Evolutionary conservation across 331 rosid genomes (phyloP).

Genomic region (Malus hybrid): DNA sequence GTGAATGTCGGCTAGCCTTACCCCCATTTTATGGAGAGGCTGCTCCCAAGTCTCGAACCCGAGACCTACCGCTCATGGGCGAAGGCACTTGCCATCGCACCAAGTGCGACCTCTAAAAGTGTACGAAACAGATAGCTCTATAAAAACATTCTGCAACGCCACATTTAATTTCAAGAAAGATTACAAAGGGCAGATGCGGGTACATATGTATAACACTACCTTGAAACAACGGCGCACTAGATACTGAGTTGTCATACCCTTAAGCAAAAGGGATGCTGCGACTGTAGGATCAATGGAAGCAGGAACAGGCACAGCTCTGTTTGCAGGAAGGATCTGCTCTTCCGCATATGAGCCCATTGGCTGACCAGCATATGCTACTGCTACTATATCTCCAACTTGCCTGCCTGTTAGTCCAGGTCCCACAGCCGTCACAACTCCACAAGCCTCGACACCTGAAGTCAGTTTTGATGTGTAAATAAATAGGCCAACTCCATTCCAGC

Average conservation of each 20-base stretch:
- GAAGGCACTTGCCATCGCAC: too few species aligned
- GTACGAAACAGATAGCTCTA: neutral
- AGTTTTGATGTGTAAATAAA: neutral
- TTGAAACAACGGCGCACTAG: conserved; percentile 69
- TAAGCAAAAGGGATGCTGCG: conserved; percentile 69
- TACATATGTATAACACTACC: conserved; percentile 30
- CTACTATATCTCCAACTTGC: conserved; percentile 82
- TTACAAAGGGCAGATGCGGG: neutral
- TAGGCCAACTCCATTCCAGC: neutral
- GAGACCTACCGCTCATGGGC: too few species aligned
- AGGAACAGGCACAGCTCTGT: conserved; percentile 72
- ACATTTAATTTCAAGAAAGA: too few species aligned
- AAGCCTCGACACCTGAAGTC: conserved; percentile 78
- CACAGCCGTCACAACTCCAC: conserved; percentile 80
- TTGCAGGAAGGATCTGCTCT: conserved; percentile 89
- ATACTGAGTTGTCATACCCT: conserved; percentile 77
- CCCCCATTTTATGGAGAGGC: too few species aligned
- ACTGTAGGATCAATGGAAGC: conserved; percentile 57
- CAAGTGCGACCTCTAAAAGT: neutral
- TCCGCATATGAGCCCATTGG: conserved; percentile 89
- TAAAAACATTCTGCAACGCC: neutral
- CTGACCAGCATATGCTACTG: conserved; percentile 68
- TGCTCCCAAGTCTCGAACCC: too few species aligned
- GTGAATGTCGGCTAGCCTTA: too few species aligned
- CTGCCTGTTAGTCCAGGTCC: conserved; percentile 76